A percentile compares a stretch with the other conserved stretches of the same genome.
phyloP scores from a whole-genome alignment of 2,329 filamentous ascomycete genomes.

The Cadophora sp. region DNA sequence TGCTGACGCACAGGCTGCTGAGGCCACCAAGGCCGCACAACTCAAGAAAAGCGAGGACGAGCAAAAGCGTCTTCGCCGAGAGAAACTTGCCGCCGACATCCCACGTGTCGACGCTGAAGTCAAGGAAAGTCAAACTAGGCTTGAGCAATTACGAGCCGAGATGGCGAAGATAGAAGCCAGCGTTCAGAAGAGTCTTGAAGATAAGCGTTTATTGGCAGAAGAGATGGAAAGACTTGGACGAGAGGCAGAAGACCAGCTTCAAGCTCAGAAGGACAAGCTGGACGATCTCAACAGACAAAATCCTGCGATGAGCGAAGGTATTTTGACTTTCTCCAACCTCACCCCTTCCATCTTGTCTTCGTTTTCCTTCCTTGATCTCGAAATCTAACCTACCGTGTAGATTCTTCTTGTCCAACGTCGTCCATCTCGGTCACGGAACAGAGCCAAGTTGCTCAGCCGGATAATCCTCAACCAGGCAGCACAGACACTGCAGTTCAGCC shows the following conservation, averaged over 20 bases:
- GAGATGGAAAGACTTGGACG: constrained; percentile 44
- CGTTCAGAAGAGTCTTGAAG: constrained; percentile 41
- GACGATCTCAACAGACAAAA: constrained; percentile 39
- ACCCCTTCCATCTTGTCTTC: not conserved
- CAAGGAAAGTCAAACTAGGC: constrained; percentile 37
- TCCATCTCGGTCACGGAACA: not conserved
- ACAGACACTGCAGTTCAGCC: not conserved
- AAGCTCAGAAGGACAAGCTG: constrained; percentile 45
- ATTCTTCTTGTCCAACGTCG: not conserved
- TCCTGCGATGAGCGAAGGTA: constrained; percentile 35
- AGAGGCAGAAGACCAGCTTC: constrained; percentile 45
- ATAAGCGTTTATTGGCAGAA: constrained; percentile 44
- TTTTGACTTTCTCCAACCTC: constrained; percentile 21
- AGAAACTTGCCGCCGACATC: constrained; percentile 43
- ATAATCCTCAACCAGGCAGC: not conserved
- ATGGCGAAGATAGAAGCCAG: constrained; percentile 43
- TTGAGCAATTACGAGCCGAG: constrained; percentile 42
- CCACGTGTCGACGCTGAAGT: constrained; percentile 45
- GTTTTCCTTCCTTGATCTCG: not conserved
- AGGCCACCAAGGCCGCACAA: constrained; percentile 36
- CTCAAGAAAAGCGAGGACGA: constrained; percentile 37
- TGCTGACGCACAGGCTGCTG: constrained; percentile 37
- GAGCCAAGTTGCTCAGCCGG: not conserved
- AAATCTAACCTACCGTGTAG: not conserved
- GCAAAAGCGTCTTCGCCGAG: constrained; percentile 41